Evolutionary conservation across 306 rosid genomes (phyloP).

Genomic region (Lagenaria siceraria): DNA sequence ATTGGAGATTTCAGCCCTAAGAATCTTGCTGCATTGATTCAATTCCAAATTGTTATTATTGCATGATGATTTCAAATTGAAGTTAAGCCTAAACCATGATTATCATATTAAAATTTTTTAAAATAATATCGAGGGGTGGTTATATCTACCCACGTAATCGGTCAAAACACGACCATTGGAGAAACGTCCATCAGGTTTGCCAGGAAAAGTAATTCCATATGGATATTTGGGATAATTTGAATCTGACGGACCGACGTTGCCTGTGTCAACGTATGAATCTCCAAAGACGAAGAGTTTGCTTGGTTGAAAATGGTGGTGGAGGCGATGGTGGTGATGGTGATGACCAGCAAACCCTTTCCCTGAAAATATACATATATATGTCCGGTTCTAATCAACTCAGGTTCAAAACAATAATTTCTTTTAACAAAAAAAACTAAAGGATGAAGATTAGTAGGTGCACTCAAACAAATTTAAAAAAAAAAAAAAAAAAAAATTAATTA

Average conservation of each 20-base stretch:
- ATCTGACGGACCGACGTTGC: constrained; percentile 19
- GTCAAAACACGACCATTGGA: constrained; percentile 37
- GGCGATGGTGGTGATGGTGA: not conserved
- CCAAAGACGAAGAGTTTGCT: constrained; percentile 33
- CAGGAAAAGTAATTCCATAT: constrained; percentile 37
- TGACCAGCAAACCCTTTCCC: not conserved
- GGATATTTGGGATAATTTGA: constrained; percentile 24
- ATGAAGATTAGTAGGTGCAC: no score
- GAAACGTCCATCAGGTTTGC: constrained; percentile 34
- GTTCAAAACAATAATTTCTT: not conserved
- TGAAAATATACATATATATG: not conserved
- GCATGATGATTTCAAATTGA: no score
- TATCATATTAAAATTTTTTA: no score
- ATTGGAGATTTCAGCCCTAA: constrained; percentile 53
- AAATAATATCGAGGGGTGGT: not conserved
- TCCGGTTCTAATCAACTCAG: not conserved
- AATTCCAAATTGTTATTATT: no score
- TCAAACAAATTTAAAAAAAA: no score
- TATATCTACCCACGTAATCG: constrained; percentile 21
- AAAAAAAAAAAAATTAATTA: not conserved
- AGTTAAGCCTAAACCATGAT: no score
- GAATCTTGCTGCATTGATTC: constrained; percentile 14
- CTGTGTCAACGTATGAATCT: constrained; percentile 35
- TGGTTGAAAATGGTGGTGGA: constrained; percentile 4
- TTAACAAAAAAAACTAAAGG: no score